Conservation (phyloP, 768 basidiomycete genomes). For the Termitomyces sp. region DNA sequence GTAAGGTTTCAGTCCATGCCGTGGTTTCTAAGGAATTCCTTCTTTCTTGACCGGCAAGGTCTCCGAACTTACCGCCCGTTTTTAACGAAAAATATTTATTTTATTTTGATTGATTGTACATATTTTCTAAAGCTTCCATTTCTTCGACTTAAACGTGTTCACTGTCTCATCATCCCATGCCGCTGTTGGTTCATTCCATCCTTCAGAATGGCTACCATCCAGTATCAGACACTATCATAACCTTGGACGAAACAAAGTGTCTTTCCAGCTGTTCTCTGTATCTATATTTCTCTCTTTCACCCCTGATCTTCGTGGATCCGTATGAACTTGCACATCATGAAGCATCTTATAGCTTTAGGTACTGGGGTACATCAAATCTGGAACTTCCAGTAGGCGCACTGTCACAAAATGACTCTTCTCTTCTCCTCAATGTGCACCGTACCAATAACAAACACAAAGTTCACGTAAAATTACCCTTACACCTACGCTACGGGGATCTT, state of each 20-base stretch:
- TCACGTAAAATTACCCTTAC: conserved; percentile 40
- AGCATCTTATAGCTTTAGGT: conserved; percentile 33
- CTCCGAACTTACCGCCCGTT: too few species aligned
- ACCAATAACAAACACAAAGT: conserved; percentile 11
- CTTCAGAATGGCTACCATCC: conserved; percentile 37
- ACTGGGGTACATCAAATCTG: conserved; percentile 41
- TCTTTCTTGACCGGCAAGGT: too few species aligned
- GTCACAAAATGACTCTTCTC: conserved; percentile 16
- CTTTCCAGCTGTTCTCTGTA: conserved; percentile 31
- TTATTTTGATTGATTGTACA: background rate
- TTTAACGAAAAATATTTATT: too few species aligned
- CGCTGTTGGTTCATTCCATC: conserved; percentile 25
- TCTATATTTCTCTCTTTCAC: conserved; percentile 37
- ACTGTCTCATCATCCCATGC: conserved; percentile 11
- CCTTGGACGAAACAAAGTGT: conserved; percentile 10
- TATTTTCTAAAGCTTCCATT: background rate
- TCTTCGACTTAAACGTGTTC: too few species aligned
- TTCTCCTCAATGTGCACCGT: conserved; percentile 22
- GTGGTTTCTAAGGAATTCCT: too few species aligned
- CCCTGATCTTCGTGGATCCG: conserved; percentile 43
- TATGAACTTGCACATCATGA: conserved; percentile 41
- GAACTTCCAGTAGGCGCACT: conserved; percentile 44
- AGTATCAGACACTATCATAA: conserved; percentile 26
- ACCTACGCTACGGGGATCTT: conserved; percentile 40
- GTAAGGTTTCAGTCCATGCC: too few species aligned